These are phyloP conservation scores for Staphylotrichum tortipilum DNA, from an alignment of 495 filamentous ascomycete genomes.

Conservation along the genomic window DNA sequence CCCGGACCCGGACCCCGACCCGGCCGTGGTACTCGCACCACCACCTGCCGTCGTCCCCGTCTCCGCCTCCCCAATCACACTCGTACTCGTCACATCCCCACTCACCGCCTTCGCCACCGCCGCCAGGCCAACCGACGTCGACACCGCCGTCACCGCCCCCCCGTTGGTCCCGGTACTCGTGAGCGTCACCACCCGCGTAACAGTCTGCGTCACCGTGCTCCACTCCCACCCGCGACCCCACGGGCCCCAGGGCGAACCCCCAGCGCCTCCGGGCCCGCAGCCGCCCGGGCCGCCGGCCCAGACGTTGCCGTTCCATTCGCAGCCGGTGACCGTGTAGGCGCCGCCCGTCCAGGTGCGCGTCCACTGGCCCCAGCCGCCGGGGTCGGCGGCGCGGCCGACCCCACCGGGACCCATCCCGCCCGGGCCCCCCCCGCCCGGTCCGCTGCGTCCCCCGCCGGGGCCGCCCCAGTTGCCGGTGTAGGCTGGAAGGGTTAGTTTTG, in stretches of 20 bases:
- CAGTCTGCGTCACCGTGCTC: conserved; percentile 21
- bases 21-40: conserved; percentile 9
- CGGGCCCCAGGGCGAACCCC: conserved; percentile 33
- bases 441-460: conserved; percentile 2
- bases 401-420: too few species aligned
- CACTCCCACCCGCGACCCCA: conserved; percentile 38
- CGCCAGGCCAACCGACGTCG: conserved; percentile 31
- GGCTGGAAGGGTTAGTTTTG: conserved; percentile 3
- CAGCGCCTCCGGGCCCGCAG: conserved; percentile 29
- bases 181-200: conserved; percentile 30
- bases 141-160: conserved; percentile 20
- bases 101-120: conserved; percentile 34
- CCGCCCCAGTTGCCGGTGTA: conserved; percentile 30
- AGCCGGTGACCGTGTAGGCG: conserved; percentile 40
- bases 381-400: conserved; percentile 3
- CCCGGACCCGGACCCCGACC: neutral
- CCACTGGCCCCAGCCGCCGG: conserved; percentile 1
- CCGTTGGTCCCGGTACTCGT: conserved; percentile 34
- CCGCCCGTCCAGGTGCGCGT: conserved; percentile 37
- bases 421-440: conserved; percentile 2
- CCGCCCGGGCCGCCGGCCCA: conserved; percentile 41
- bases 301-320: conserved; percentile 37
- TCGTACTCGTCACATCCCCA: conserved; percentile 29
- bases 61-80: conserved; percentile 7
- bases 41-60: conserved; percentile 2